Conservation (phyloP, 179 eudicot genomes). For the Gypsophila paniculata region DNA sequence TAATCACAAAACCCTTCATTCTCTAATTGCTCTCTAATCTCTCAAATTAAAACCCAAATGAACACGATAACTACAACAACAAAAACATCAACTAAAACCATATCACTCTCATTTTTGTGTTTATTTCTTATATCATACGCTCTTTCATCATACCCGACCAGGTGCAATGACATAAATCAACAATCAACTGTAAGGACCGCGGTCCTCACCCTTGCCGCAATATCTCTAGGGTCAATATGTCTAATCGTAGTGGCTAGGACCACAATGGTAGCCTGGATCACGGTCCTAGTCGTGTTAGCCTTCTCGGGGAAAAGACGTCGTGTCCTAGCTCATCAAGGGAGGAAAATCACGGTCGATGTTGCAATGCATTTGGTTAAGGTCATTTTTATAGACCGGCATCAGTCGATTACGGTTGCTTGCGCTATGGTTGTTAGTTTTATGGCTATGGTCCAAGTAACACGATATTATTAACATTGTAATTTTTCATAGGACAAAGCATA, state of each 20-base stretch:
- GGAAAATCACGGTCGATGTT: slow-evolving; percentile 63
- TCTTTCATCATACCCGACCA: background rate
- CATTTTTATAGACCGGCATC: slow-evolving; percentile 37
- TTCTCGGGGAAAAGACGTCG: slow-evolving; percentile 63
- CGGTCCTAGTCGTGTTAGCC: slow-evolving; percentile 58
- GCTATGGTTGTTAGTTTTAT: slow-evolving; percentile 46
- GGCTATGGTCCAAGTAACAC: slow-evolving; percentile 38
- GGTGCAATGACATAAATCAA: background rate
- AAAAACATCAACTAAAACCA: background rate
- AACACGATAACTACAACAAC: slow-evolving; percentile 20
- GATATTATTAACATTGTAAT: background rate
- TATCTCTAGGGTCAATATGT: slow-evolving; percentile 26
- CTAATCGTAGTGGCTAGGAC: slow-evolving; percentile 52
- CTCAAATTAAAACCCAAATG: slow-evolving; percentile 19
- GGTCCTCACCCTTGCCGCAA: slow-evolving; percentile 16
- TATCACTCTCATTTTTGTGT: slow-evolving; percentile 19
- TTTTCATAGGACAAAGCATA: slow-evolving; percentile 16
- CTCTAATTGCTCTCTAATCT: background rate
- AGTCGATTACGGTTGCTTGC: slow-evolving; percentile 41
- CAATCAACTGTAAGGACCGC: slow-evolving; percentile 13
- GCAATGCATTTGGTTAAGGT: slow-evolving; percentile 40
- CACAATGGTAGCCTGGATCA: slow-evolving; percentile 63
- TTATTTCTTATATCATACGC: slow-evolving; percentile 21
- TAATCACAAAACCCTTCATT: background rate
- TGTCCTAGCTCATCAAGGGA: slow-evolving; percentile 53